Evolutionary conservation across 192 early-diverging fungal species (phyloP).

Genomic region (Coemansia pectinata): DNA sequence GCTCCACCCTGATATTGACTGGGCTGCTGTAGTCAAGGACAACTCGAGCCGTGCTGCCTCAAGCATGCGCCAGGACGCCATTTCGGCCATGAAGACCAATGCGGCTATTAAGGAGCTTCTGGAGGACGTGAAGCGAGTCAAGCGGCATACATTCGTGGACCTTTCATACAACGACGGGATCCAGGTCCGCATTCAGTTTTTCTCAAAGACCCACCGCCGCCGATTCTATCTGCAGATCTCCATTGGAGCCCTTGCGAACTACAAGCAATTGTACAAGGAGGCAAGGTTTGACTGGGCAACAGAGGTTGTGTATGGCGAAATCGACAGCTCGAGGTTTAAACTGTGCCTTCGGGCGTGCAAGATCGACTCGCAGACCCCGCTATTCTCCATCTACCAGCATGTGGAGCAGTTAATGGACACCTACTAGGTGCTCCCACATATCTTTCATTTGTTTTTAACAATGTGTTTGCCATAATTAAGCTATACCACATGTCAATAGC

Average conservation of each 20-base stretch:
- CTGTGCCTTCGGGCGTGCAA: constrained; percentile 25
- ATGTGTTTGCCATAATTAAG: neutral
- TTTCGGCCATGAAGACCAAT: constrained; percentile 48
- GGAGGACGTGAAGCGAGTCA: constrained; percentile 42
- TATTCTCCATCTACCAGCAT: constrained; percentile 52
- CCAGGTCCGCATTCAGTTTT: constrained; percentile 47
- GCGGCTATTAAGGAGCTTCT: constrained; percentile 38
- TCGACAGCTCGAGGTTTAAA: constrained; percentile 21
- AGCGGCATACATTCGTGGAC: constrained; percentile 45
- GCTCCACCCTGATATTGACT: constrained; percentile 54
- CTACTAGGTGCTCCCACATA: constrained; percentile 6
- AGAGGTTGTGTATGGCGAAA: constrained; percentile 39
- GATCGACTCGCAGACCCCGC: constrained; percentile 19
- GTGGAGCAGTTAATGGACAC: constrained; percentile 34
- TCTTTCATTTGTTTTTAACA: neutral
- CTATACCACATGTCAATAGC: neutral
- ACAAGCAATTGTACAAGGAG: constrained; percentile 29
- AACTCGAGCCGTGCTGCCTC: constrained; percentile 10
- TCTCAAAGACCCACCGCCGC: constrained; percentile 36
- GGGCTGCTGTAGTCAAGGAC: constrained; percentile 36
- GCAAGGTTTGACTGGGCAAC: constrained; percentile 36
- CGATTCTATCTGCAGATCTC: constrained; percentile 47
- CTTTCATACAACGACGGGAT: constrained; percentile 33
- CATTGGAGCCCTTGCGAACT: constrained; percentile 27
- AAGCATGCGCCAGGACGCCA: constrained; percentile 37